Evolutionary conservation across 768 basidiomycete species (phyloP).

Genomic region (Rhodosporidiobolus sp.): DNA sequence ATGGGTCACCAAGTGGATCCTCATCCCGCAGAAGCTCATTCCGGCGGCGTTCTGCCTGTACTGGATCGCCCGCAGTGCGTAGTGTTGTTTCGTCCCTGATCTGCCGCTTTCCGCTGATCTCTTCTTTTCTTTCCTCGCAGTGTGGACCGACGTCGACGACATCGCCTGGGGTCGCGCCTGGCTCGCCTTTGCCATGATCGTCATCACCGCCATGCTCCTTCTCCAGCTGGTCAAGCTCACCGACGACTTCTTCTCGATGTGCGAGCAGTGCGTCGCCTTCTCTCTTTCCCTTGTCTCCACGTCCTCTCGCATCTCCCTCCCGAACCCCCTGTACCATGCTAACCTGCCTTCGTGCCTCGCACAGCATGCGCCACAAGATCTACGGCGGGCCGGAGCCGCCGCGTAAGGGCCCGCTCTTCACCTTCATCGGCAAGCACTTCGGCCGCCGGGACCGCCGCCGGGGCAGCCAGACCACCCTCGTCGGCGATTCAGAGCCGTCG

Average conservation of each 20-base stretch:
- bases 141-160: constrained; percentile 30
- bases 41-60: constrained; percentile 26
- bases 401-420: neutral
- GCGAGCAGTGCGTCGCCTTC: neutral
- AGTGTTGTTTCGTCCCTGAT: too few species aligned
- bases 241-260: constrained; percentile 8
- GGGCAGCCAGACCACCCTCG: too few species aligned
- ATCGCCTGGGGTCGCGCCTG: constrained; percentile 14
- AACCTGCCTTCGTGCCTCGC: too few species aligned
- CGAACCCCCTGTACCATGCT: neutral
- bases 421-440: too few species aligned
- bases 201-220: constrained; percentile 9
- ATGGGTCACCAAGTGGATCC: constrained; percentile 2
- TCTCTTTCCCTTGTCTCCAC: neutral
- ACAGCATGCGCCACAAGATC: constrained; percentile 11
- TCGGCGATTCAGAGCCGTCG: too few species aligned
- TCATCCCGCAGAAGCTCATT: constrained; percentile 22
- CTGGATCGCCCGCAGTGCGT: constrained; percentile 27
- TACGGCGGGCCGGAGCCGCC: neutral
- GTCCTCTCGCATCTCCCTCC: neutral
- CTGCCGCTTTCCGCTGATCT: neutral
- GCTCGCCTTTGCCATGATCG: constrained; percentile 15
- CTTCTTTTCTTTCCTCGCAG: neutral
- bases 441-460: too few species aligned
- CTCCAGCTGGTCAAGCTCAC: constrained; percentile 20